Base-by-base conservation (phyloP, 495 filamentous ascomycete genomes). In the Lindgomyces ingoldianus region DNA sequence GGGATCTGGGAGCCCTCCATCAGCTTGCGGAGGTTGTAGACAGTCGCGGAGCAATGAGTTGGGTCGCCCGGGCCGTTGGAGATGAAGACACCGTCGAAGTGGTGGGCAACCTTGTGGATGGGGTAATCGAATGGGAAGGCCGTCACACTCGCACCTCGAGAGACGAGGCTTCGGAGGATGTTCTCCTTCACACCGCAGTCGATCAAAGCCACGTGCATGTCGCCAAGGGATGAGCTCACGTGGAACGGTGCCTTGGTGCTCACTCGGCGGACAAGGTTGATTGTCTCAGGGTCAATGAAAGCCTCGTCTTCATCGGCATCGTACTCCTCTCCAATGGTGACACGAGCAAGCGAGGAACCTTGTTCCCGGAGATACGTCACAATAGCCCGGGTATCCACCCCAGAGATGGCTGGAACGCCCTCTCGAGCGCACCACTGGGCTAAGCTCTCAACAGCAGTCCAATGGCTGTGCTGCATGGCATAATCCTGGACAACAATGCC, bases 111-210 rank as follows among this genome's bases (percentile, higher is more conserved):
- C 83, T 98, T 98, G 83, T 97, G 91, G 76, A 98, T 93, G 56
- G 91, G 91, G 79, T 91, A 98, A 79, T 97, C 86, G 79, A 89
- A 97, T 47, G 94, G 94, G 80, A 98, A 95, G 57, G 89, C 88
- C 22, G 95, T 98, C 49, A 96, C 88, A 64, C 86, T 90, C 42
- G 90, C 87, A 25, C 93, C 94, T 30, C 94, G 90, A 75, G 80
- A 82, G 65, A 98, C 93, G 64, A 98, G 80, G 73, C 89, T 93
- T 67, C 94, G 89, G 52, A 98, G 85, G 74, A 98, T 98, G 81
- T 98, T 98, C 83, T 98, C 94, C 83, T 98, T 98, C 62, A 98
- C 95, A 77, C 94, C 94, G 74, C 94, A 98, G 79, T 98, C 94
- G 75, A 98, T 87, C 60, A 98, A 84, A 33, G 93, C 94, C 70